phyloP scores from a whole-genome alignment of 345 rosid genomes.

The Dipteronia sinensis region DNA sequence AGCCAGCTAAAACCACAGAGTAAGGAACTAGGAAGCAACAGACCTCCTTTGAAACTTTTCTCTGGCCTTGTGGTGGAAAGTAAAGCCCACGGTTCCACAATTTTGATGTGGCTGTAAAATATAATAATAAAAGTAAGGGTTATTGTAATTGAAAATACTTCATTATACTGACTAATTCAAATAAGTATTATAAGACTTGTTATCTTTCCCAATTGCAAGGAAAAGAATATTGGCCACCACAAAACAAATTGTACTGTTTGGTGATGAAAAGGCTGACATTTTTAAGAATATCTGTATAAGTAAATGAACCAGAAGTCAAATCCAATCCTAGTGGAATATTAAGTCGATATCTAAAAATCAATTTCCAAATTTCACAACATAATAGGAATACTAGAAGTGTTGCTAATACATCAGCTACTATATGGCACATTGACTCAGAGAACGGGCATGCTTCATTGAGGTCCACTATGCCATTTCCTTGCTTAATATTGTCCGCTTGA shows the following conservation, averaged over 20 bases:
- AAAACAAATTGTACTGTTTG: neutral
- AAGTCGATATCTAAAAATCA: neutral
- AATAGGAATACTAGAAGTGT: neutral
- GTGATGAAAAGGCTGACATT: neutral
- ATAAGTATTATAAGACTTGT: neutral
- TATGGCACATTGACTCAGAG: neutral
- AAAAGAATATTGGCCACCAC: neutral
- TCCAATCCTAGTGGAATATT: neutral
- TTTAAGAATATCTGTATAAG: neutral
- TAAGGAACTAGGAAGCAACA: constrained; percentile 22
- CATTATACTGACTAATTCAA: neutral
- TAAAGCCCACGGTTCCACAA: constrained; percentile 78
- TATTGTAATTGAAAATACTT: constrained; percentile 6
- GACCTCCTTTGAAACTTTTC: constrained; percentile 67
- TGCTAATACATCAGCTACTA: neutral
- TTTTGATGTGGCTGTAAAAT: constrained; percentile 65
- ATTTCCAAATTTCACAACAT: neutral
- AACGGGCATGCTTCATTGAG: neutral
- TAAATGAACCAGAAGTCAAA: neutral
- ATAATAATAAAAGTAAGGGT: constrained; percentile 11
- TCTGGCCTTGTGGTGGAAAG: constrained; percentile 52
- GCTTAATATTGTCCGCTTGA: neutral
- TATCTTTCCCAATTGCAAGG: neutral
- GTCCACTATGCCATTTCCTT: neutral
- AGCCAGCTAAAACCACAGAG: constrained; percentile 2